Evolutionary conservation across 768 basidiomycete species (phyloP).

Genomic region (Lactarius vividus): DNA sequence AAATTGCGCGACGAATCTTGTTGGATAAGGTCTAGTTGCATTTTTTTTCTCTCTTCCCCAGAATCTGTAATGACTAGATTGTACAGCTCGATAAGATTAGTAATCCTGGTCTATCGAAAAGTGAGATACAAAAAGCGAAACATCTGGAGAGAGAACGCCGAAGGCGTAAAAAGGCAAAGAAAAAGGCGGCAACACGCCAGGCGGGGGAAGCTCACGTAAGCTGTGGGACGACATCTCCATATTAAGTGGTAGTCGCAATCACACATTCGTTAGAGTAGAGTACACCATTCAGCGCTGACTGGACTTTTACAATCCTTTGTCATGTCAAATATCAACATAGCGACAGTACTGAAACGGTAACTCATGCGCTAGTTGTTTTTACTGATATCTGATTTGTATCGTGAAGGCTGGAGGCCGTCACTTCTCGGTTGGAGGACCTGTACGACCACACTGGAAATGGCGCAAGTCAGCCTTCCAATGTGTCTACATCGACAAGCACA

Average conservation of each 20-base stretch:
- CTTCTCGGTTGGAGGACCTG: conserved; percentile 90
- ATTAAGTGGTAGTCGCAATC: background rate
- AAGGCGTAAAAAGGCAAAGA: conserved; percentile 34
- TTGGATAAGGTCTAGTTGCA: conserved; percentile 57
- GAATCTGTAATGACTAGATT: background rate
- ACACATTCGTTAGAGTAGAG: background rate
- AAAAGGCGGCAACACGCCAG: conserved; percentile 32
- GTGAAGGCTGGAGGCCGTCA: conserved; percentile 84
- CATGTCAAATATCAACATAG: conserved; percentile 28
- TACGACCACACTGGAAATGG: conserved; percentile 40
- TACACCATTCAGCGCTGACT: background rate
- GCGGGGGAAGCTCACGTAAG: conserved; percentile 5
- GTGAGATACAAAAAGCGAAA: conserved; percentile 38
- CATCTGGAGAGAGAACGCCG: conserved; percentile 40
- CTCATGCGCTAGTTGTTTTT: background rate
- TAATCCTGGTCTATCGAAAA: conserved; percentile 53
- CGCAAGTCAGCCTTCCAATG: conserved; percentile 29
- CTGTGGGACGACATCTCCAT: conserved; percentile 3
- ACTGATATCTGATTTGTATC: conserved; percentile 4
- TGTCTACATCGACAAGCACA: conserved; percentile 34
- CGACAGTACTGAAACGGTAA: conserved; percentile 28
- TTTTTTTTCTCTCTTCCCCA: background rate
- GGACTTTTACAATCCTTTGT: background rate
- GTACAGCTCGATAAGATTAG: conserved; percentile 62
- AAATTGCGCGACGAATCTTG: conserved; percentile 68